These are phyloP conservation scores for Sanghuangporus weigelae DNA, from an alignment of 1,284 basidiomycete species.

Conservation along the genomic window DNA sequence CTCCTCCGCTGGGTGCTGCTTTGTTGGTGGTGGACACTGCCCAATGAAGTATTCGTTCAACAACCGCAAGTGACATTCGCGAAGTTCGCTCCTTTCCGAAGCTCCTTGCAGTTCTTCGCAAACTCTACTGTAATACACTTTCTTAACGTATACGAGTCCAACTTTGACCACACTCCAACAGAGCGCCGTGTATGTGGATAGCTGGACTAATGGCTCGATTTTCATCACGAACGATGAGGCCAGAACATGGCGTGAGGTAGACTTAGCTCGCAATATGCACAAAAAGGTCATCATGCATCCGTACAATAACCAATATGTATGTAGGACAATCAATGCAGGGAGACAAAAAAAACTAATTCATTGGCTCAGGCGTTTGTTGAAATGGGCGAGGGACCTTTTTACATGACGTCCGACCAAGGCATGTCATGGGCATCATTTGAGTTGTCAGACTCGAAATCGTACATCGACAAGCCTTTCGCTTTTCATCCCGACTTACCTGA, in stretches of 20 bases:
- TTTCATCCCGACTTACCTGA: no score
- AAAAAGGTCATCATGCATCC: constrained; percentile 84
- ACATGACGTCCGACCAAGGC: no score
- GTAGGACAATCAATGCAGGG: constrained; percentile 27
- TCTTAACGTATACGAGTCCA: background rate
- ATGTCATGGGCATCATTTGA: no score
- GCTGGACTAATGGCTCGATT: constrained; percentile 55
- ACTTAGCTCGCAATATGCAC: constrained; percentile 59
- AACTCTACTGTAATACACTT: constrained; percentile 65
- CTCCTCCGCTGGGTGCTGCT: no score
- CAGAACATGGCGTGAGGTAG: constrained; percentile 66
- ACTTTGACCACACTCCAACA: constrained; percentile 29
- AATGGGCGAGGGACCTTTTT: no score
- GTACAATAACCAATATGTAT: constrained; percentile 68
- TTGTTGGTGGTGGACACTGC: no score
- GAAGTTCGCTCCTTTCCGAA: background rate
- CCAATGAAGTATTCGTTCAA: no score
- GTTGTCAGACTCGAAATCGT: no score
- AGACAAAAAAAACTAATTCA: no score
- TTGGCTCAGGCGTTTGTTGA: no score
- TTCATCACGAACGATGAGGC: constrained; percentile 89
- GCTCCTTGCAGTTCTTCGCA: constrained; percentile 68
- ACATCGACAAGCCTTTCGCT: no score
- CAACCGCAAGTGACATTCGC: no score
- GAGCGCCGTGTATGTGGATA: constrained; percentile 81